These are phyloP conservation scores for Scedosporium dehoogii DNA, from an alignment of 2,329 filamentous ascomycete species.

Conservation along the genomic window DNA sequence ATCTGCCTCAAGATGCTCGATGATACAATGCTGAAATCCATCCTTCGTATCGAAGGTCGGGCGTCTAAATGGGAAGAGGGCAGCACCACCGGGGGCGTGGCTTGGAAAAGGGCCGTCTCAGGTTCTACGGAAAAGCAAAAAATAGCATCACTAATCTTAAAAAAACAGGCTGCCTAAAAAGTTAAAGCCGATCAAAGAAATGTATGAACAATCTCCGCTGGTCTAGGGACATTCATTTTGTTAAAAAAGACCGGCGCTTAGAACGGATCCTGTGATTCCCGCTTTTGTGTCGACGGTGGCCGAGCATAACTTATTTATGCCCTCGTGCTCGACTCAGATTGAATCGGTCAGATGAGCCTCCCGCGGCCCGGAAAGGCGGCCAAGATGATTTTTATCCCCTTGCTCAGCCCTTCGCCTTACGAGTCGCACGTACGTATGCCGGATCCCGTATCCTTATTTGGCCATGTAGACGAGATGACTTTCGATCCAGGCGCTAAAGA, in stretches of 20 bases:
- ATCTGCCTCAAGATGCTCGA: too few species aligned
- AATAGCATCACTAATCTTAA: conserved; percentile 1
- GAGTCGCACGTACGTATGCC: too few species aligned
- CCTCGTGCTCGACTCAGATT: background rate
- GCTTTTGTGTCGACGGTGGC: background rate
- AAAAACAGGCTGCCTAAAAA: background rate
- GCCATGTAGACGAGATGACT: background rate
- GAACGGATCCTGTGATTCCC: background rate
- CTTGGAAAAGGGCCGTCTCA: too few species aligned
- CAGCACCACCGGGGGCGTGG: too few species aligned
- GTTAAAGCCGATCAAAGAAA: too few species aligned
- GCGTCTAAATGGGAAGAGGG: too few species aligned
- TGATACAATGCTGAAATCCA: too few species aligned
- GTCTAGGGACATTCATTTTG: too few species aligned
- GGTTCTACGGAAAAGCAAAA: background rate
- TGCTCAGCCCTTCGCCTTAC: background rate
- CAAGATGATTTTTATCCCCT: background rate
- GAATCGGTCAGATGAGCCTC: background rate
- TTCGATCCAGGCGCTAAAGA: background rate
- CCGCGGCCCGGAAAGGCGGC: background rate
- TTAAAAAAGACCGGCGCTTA: background rate
- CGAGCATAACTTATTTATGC: background rate
- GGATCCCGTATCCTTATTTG: background rate
- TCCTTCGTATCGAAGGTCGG: too few species aligned
- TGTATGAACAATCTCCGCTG: background rate